phyloP scores from a whole-genome alignment of 1,139 yeast species.

The Pichia sp. region DNA sequence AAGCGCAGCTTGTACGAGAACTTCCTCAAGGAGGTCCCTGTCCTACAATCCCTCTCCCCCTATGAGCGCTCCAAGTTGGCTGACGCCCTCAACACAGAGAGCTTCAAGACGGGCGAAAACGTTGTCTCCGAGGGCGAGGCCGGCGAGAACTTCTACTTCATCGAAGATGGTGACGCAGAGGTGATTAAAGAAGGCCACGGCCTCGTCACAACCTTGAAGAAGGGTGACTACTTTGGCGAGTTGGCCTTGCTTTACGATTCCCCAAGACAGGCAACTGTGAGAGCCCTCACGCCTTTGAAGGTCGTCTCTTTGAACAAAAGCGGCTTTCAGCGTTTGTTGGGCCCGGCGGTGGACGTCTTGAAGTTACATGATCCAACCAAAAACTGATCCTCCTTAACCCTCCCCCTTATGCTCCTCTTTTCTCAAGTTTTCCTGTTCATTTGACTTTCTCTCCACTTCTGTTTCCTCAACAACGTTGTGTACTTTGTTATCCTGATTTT shows the following conservation, averaged over 20 bases:
- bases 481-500: neutral
- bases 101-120: constrained; percentile 64
- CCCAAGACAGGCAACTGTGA: constrained; percentile 93
- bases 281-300: constrained; percentile 68
- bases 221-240: constrained; percentile 96
- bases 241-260: constrained; percentile 85
- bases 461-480: neutral
- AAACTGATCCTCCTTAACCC: neutral
- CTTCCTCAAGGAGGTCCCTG: constrained; percentile 82
- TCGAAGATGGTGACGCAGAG: constrained; percentile 82
- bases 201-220: constrained; percentile 53
- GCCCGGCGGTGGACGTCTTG: constrained; percentile 81
- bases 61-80: constrained; percentile 91
- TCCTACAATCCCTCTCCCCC: constrained; percentile 63
- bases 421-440: neutral
- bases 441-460: neutral
- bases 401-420: neutral
- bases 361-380: constrained; percentile 78
- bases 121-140: constrained; percentile 85
- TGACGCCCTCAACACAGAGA: constrained; percentile 83
- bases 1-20: constrained; percentile 89
- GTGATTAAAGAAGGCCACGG: constrained; percentile 62
- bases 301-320: constrained; percentile 89
- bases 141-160: constrained; percentile 87
- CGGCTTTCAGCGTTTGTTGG: constrained; percentile 89